A percentile compares a stretch with the other conserved stretches of the same genome.
Conservation (phyloP, 2,329 filamentous ascomycete species). For the Nemania bipapillata region DNA sequence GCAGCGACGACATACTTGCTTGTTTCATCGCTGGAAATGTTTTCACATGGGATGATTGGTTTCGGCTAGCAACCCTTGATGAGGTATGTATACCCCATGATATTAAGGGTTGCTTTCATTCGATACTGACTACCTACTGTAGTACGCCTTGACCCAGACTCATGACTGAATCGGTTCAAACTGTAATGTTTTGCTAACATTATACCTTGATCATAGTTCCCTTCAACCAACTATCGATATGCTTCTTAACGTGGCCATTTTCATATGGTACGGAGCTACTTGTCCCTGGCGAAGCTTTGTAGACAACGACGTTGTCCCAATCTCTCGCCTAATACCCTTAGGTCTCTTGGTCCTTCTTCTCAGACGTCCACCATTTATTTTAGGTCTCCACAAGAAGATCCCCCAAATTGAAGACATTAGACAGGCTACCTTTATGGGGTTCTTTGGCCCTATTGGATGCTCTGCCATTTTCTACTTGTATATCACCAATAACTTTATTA, state of each 20-base stretch:
- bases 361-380: slow-evolving; percentile 79
- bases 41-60: slow-evolving; percentile 96
- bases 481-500: slow-evolving; percentile 79
- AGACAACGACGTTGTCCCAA: slow-evolving; percentile 73
- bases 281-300: slow-evolving; percentile 81
- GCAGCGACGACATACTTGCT: slow-evolving; percentile 88
- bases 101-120: too few relatives aligned
- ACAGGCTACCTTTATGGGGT: slow-evolving; percentile 87
- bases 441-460: slow-evolving; percentile 92
- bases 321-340: slow-evolving; percentile 77
- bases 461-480: slow-evolving; percentile 92
- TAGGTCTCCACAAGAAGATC: slow-evolving; percentile 77
- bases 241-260: slow-evolving; percentile 87
- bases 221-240: slow-evolving; percentile 96
- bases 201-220: slow-evolving; percentile 56
- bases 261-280: slow-evolving; percentile 89
- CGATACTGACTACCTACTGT: slow-evolving; percentile 23
- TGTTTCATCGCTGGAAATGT: slow-evolving; percentile 92
- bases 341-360: slow-evolving; percentile 81
- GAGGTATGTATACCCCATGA: slow-evolving; percentile 60
- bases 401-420: slow-evolving; percentile 78
- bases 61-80: slow-evolving; percentile 85
- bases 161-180: background rate
- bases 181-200: slow-evolving; percentile 31
- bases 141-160: slow-evolving; percentile 38